Conservation (phyloP, 2,329 filamentous ascomycete genomes). For the Cadophora sp. region DNA sequence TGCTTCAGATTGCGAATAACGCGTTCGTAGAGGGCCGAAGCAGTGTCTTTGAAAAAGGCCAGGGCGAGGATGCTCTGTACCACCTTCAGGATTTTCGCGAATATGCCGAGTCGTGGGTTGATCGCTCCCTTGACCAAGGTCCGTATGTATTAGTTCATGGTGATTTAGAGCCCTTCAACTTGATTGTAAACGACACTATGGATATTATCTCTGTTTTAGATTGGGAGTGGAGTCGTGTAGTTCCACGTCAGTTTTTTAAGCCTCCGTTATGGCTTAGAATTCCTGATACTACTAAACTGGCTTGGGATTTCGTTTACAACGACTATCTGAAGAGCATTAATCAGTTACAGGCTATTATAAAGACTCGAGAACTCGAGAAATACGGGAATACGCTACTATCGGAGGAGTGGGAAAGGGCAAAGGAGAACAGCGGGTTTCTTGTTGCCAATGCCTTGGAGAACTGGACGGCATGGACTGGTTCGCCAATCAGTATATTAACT, state of each 20-base stretch:
- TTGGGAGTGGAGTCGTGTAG: constrained; percentile 43
- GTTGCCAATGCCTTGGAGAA: constrained; percentile 37
- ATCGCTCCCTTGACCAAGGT: constrained; percentile 30
- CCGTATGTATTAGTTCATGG: constrained; percentile 42
- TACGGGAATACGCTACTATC: constrained; percentile 32
- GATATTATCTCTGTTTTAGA: constrained; percentile 38
- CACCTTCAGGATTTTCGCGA: constrained; percentile 37
- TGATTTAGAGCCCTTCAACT: constrained; percentile 37
- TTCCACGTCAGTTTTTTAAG: constrained; percentile 40
- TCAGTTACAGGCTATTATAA: constrained; percentile 28
- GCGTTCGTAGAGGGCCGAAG: constrained; percentile 35
- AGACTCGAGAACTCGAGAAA: constrained; percentile 28
- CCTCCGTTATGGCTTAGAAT: constrained; percentile 39
- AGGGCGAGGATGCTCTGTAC: constrained; percentile 39
- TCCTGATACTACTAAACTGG: constrained; percentile 21
- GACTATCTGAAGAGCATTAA: constrained; percentile 28
- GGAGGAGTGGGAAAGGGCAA: constrained; percentile 33
- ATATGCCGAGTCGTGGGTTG: constrained; percentile 23
- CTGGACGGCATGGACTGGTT: constrained; percentile 36
- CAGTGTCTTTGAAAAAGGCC: constrained; percentile 29
- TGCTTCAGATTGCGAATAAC: constrained; percentile 41
- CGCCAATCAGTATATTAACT: constrained; percentile 30
- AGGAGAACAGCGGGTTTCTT: constrained; percentile 35
- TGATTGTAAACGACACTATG: constrained; percentile 33
- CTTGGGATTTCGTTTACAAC: constrained; percentile 26